These are phyloP conservation scores for Metschnikowia colocasiae DNA, from an alignment of 805 yeast species.

Conservation along the genomic window DNA sequence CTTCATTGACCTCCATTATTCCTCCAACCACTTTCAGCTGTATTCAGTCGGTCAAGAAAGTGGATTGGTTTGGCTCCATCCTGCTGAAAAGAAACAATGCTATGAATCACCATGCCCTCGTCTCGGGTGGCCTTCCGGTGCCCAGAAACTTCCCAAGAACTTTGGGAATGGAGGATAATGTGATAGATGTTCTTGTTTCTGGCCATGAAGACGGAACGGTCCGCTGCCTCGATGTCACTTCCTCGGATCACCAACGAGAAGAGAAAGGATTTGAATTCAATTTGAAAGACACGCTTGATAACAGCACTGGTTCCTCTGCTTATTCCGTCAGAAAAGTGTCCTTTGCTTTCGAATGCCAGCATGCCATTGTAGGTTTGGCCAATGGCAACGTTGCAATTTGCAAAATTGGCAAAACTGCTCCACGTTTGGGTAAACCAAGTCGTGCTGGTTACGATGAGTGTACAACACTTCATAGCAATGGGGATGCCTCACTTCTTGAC, in stretches of 20 bases:
- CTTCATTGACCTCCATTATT: constrained; percentile 72
- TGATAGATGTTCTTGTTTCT: constrained; percentile 55
- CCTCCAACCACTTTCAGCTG: constrained; percentile 61
- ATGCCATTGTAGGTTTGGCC: constrained; percentile 62
- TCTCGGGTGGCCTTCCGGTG: constrained; percentile 81
- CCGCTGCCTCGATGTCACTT: constrained; percentile 79
- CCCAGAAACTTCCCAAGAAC: constrained; percentile 24
- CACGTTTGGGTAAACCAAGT: constrained; percentile 6
- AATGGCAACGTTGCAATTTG: constrained; percentile 75
- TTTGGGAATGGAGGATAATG: constrained; percentile 39
- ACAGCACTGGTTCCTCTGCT: constrained; percentile 29
- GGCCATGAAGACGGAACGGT: constrained; percentile 87
- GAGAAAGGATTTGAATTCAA: constrained; percentile 33
- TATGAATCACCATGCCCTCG: constrained; percentile 43
- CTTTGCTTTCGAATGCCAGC: constrained; percentile 74
- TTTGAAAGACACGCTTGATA: constrained; percentile 32
- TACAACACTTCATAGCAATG: constrained; percentile 30
- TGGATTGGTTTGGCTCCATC: constrained; percentile 73
- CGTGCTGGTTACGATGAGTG: constrained; percentile 26
- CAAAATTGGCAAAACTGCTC: constrained; percentile 50
- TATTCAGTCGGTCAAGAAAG: constrained; percentile 52
- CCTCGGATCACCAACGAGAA: constrained; percentile 50
- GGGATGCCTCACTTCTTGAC: constrained; percentile 41
- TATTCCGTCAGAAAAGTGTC: constrained; percentile 57
- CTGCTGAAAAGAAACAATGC: constrained; percentile 31